These are phyloP conservation scores for Torrubiellomyces zombiae DNA, from an alignment of 2,329 filamentous ascomycete genomes.

Conservation along the genomic window DNA sequence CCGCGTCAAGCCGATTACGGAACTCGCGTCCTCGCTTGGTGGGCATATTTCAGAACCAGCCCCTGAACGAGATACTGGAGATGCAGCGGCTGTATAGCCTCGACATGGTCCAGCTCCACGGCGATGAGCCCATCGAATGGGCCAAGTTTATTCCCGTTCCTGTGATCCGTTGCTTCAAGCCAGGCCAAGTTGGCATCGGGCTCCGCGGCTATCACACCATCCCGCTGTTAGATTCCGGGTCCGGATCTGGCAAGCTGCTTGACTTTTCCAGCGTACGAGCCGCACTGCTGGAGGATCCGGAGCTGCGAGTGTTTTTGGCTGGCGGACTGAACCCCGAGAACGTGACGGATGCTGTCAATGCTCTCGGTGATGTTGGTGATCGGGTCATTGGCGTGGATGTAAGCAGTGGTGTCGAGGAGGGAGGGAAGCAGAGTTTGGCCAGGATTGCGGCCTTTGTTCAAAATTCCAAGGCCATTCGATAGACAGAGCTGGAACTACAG, in stretches of 20 bases:
- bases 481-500: slow-evolving; percentile 7
- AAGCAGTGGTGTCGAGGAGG: slow-evolving; percentile 80
- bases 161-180: slow-evolving; percentile 73
- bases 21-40: slow-evolving; percentile 58
- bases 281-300: slow-evolving; percentile 48
- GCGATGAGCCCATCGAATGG: slow-evolving; percentile 86
- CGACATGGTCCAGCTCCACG: slow-evolving; percentile 86
- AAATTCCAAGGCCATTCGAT: slow-evolving; percentile 48
- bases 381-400: slow-evolving; percentile 77
- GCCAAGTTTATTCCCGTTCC: slow-evolving; percentile 76
- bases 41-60: slow-evolving; percentile 87
- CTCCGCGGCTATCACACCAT: slow-evolving; percentile 67
- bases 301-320: slow-evolving; percentile 64
- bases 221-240: slow-evolving; percentile 73
- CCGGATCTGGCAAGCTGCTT: slow-evolving; percentile 65
- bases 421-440: slow-evolving; percentile 61
- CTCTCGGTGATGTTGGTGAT: slow-evolving; percentile 40
- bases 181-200: slow-evolving; percentile 54
- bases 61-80: slow-evolving; percentile 64
- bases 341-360: slow-evolving; percentile 47
- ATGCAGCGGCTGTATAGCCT: slow-evolving; percentile 61
- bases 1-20: slow-evolving; percentile 29
- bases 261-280: slow-evolving; percentile 53
- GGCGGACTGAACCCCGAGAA: slow-evolving; percentile 74
- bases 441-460: slow-evolving; percentile 72